Conservation (phyloP, 257 asterid species). For the Solanum etuberosum region DNA sequence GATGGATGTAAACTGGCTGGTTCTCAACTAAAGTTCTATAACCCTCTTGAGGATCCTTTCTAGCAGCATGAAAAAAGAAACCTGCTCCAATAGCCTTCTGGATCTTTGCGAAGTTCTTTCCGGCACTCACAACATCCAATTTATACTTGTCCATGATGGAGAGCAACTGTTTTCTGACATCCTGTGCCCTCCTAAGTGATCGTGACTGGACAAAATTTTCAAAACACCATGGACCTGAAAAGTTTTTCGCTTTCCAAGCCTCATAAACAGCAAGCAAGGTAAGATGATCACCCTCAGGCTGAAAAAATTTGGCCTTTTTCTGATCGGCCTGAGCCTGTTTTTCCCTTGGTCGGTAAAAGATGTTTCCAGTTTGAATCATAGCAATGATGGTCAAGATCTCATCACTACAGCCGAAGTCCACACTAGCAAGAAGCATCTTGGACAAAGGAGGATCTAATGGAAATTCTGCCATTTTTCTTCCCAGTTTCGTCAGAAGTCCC, state of each 20-base stretch:
- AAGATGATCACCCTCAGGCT: slow-evolving; percentile 92
- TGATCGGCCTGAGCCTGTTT: slow-evolving; percentile 96
- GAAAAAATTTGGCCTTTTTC: slow-evolving; percentile 76
- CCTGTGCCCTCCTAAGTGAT: slow-evolving; percentile 83
- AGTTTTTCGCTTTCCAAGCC: slow-evolving; percentile 91
- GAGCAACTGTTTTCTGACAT: slow-evolving; percentile 79
- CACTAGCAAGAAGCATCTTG: slow-evolving; percentile 92
- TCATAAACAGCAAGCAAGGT: slow-evolving; percentile 87
- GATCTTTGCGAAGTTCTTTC: slow-evolving; percentile 69
- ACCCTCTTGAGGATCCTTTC: slow-evolving; percentile 95
- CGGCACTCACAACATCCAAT: slow-evolving; percentile 75
- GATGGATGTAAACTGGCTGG: slow-evolving; percentile 89
- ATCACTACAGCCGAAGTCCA: slow-evolving; percentile 89
- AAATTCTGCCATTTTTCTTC: slow-evolving; percentile 94
- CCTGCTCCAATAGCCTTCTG: slow-evolving; percentile 90
- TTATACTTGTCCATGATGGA: slow-evolving; percentile 94
- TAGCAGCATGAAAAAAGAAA: slow-evolving; percentile 83
- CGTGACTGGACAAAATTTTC: slow-evolving; percentile 86
- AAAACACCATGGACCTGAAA: slow-evolving; percentile 91
- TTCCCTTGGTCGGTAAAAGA: slow-evolving; percentile 88
- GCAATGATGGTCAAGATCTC: slow-evolving; percentile 92
- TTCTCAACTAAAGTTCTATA: slow-evolving; percentile 77
- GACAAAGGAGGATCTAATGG: slow-evolving; percentile 89
- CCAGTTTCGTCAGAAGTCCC: slow-evolving; percentile 87
- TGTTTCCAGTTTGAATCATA: slow-evolving; percentile 86